These are phyloP conservation scores for Ensete ventricosum DNA, from an alignment of 176 grass and related monocot genomes.

Conservation along the genomic window DNA sequence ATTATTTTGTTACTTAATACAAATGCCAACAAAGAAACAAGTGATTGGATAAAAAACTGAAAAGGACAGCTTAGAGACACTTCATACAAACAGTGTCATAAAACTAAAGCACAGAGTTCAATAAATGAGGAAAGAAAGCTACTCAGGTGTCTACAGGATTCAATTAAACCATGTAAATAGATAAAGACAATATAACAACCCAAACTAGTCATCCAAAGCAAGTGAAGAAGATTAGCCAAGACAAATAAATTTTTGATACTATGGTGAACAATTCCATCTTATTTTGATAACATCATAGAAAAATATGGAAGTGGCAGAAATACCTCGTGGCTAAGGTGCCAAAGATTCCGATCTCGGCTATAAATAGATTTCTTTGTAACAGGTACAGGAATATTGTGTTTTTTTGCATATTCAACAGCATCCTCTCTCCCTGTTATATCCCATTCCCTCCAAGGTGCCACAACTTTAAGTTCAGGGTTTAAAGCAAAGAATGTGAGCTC, in stretches of 20 bases:
- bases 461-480: slow-evolving; percentile 88
- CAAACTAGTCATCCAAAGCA: no score
- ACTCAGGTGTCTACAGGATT: no score
- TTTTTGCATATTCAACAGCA: slow-evolving; percentile 93
- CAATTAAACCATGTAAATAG: no score
- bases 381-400: slow-evolving; percentile 66
- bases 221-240: no score
- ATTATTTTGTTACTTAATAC: no score
- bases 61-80: no score
- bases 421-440: slow-evolving; percentile 96
- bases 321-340: slow-evolving; percentile 99
- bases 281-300: background rate
- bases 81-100: no score
- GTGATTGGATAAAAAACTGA: no score
- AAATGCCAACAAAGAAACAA: no score
- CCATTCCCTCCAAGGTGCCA: slow-evolving; percentile 98
- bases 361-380: slow-evolving; percentile 98
- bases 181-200: no score
- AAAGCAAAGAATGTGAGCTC: slow-evolving; percentile 94
- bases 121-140: no score
- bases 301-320: background rate
- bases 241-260: background rate
- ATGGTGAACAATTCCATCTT: background rate
- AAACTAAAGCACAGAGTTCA: no score
- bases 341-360: slow-evolving; percentile 92